phyloP scores from a whole-genome alignment of 2,329 filamentous ascomycete genomes.

The Coniochaeta hoffmannii region DNA sequence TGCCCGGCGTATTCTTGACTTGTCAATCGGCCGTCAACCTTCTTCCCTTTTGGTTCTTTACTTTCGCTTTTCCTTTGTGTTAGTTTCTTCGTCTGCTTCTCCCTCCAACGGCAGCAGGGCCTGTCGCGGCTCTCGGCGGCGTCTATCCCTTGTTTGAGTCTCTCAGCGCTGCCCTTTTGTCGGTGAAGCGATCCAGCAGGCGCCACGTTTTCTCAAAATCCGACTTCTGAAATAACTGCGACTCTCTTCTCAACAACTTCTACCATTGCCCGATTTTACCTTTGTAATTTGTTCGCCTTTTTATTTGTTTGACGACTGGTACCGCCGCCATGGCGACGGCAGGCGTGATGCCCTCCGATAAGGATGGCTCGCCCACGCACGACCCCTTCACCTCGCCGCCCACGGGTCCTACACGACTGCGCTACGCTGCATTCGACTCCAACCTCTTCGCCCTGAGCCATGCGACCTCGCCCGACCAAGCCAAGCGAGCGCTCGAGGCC shows the following conservation, averaged over 20 bases:
- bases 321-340: slow-evolving; percentile 30
- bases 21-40: neutral
- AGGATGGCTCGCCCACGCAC: slow-evolving; percentile 19
- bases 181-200: neutral
- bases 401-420: slow-evolving; percentile 45
- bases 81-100: neutral
- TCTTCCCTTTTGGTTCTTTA: neutral
- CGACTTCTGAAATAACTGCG: neutral
- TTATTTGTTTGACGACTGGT: neutral
- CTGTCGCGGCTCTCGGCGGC: neutral
- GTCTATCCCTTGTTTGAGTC: neutral
- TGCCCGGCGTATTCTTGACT: neutral
- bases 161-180: neutral
- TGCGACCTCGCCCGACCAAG: slow-evolving; percentile 73
- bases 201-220: neutral
- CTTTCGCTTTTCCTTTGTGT: neutral
- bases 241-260: neutral
- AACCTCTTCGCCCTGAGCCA: slow-evolving; percentile 72
- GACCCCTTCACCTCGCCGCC: slow-evolving; percentile 52
- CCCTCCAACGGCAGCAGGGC: neutral
- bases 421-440: slow-evolving; percentile 77
- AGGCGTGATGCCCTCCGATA: slow-evolving; percentile 30
- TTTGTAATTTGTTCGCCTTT: neutral
- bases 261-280: neutral
- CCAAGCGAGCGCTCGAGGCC: slow-evolving; percentile 80